phyloP scores from a whole-genome alignment of 495 filamentous ascomycete species.

The Barbatosphaeria neglecta region DNA sequence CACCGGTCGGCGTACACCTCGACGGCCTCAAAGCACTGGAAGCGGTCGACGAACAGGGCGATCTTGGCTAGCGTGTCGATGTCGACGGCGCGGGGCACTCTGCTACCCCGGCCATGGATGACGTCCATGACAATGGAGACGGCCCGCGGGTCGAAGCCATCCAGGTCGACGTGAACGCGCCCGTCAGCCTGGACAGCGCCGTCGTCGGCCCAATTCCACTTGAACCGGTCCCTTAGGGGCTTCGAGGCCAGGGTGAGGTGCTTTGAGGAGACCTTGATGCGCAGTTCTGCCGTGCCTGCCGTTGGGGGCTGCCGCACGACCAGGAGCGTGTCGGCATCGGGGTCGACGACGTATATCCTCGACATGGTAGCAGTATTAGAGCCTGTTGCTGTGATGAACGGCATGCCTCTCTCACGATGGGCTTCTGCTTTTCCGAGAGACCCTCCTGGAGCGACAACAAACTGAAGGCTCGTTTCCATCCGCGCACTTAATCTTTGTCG shows the following conservation, averaged over 20 bases:
- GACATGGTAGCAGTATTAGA: constrained; percentile 13
- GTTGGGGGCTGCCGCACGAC: constrained; percentile 7
- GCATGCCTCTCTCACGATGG: too few relatives aligned
- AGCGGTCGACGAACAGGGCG: constrained; percentile 39
- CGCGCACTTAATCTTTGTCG: too few relatives aligned
- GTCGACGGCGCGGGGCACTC: constrained; percentile 26
- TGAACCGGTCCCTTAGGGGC: constrained; percentile 27
- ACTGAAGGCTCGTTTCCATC: too few relatives aligned
- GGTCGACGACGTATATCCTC: constrained; percentile 18
- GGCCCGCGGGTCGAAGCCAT: constrained; percentile 28
- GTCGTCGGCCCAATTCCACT: constrained; percentile 22
- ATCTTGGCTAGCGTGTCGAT: constrained; percentile 39
- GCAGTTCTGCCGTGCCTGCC: constrained; percentile 3
- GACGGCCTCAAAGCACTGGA: constrained; percentile 33
- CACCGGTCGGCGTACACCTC: constrained; percentile 32
- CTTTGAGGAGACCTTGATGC: constrained; percentile 38
- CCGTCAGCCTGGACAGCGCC: constrained; percentile 19
- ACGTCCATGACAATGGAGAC: constrained; percentile 36
- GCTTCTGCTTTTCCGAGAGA: not conserved
- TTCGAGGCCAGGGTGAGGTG: constrained; percentile 38
- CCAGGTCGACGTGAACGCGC: constrained; percentile 27
- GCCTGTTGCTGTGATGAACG: not conserved
- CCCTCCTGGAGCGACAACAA: too few relatives aligned
- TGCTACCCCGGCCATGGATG: constrained; percentile 33
- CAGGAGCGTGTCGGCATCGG: constrained; percentile 17